Conservation (phyloP, 495 filamentous ascomycete species). For the Cercophora samala region DNA sequence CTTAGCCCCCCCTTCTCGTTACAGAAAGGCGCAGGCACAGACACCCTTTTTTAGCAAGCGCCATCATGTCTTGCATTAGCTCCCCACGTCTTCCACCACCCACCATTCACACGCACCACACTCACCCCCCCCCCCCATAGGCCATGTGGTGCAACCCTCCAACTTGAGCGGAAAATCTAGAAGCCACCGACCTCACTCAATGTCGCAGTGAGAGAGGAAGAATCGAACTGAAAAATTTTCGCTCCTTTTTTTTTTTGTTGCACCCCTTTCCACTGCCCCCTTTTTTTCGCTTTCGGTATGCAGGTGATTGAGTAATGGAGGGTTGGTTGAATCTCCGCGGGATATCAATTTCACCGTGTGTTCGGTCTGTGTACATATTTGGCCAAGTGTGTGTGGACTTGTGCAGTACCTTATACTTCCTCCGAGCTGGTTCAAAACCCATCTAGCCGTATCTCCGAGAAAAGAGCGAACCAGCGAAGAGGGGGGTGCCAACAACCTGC, state of each 20-base stretch:
- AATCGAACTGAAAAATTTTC: constrained; percentile 4
- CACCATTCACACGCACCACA: no score
- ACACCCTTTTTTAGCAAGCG: constrained; percentile 15
- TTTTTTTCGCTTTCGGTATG: neutral
- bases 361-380: neutral
- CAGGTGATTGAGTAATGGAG: neutral
- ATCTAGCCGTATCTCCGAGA: constrained; percentile 1
- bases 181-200: neutral
- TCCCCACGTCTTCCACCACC: neutral
- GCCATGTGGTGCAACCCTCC: constrained; percentile 14
- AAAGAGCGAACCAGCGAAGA: constrained; percentile 7
- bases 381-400: neutral
- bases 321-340: neutral
- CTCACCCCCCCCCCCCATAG: no score
- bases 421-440: neutral
- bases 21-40: neutral
- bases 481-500: no score
- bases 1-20: neutral
- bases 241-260: no score
- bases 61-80: constrained; percentile 17
- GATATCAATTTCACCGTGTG: neutral
- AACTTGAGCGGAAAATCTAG: neutral
- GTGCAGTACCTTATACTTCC: neutral
- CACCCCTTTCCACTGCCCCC: neutral
- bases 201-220: neutral